Evolutionary conservation across 2,329 filamentous ascomycete species (phyloP).

Genomic region (Sclerotinia trifoliorum): DNA sequence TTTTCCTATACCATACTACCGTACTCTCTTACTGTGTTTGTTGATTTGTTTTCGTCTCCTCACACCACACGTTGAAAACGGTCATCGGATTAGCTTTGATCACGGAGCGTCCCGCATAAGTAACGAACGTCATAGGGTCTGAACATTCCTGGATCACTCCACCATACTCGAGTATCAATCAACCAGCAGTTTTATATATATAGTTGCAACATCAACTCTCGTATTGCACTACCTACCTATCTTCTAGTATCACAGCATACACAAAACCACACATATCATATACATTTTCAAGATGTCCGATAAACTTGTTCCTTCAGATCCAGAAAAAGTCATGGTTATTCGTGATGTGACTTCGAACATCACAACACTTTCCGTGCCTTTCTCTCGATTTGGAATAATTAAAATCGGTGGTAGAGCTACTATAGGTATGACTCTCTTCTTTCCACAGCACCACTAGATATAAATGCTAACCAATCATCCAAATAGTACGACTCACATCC

Average conservation of each 20-base stretch:
- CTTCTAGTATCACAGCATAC: neutral
- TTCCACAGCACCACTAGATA: neutral
- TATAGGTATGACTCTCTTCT: conserved; percentile 57
- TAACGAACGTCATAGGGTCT: conserved; percentile 4
- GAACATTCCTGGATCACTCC: neutral
- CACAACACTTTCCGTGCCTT: conserved; percentile 78
- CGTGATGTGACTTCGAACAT: conserved; percentile 78
- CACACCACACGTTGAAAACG: neutral
- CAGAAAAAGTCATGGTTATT: conserved; percentile 84
- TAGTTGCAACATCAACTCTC: neutral
- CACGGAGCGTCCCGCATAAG: neutral
- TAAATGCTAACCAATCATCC: conserved; percentile 12
- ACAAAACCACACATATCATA: neutral
- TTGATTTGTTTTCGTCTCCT: neutral
- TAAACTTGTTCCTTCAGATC: conserved; percentile 67
- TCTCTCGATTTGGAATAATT: conserved; percentile 73
- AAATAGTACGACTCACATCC: conserved; percentile 71
- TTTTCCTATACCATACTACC: neutral
- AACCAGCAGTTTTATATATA: neutral
- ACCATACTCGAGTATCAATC: neutral
- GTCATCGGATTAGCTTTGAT: no score
- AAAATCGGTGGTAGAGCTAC: conserved; percentile 87
- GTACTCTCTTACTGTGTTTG: no score
- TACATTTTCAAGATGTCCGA: conserved; percentile 51
- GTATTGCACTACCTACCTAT: neutral